Evolutionary conservation across 768 basidiomycete species (phyloP).

Genomic region (Mrakia blollopis): DNA sequence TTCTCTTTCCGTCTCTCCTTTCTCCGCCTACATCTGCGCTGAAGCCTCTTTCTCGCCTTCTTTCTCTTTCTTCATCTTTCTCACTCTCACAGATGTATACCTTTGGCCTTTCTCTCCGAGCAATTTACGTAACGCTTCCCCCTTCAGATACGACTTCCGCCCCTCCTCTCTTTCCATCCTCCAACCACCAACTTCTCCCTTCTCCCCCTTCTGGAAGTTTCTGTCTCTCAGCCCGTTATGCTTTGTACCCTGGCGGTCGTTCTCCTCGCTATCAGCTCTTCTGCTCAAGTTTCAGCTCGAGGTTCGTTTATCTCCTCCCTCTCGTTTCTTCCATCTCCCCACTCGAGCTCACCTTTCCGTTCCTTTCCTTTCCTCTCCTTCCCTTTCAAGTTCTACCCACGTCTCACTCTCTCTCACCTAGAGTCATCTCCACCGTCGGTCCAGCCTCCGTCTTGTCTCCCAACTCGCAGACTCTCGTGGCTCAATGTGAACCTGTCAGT

Average conservation of each 20-base stretch:
- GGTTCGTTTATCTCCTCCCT: not conserved
- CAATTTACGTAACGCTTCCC: not conserved
- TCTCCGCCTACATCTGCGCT: not conserved
- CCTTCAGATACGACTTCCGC: not conserved
- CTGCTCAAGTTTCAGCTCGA: not conserved
- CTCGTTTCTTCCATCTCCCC: not conserved
- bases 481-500: not conserved
- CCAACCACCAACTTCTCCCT: too few relatives aligned
- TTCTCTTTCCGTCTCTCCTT: too few relatives aligned
- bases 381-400: not conserved
- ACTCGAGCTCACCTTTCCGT: not conserved
- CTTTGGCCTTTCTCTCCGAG: not conserved
- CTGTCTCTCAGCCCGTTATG: not conserved
- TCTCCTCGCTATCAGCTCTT: not conserved
- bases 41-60: not conserved
- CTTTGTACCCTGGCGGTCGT: not conserved
- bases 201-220: too few relatives aligned
- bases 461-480: not conserved
- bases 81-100: too few relatives aligned
- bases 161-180: too few relatives aligned
- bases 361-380: not conserved
- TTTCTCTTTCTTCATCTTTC: not conserved
- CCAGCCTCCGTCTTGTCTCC: not conserved
- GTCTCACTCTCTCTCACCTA: not conserved
- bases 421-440: not conserved